Conservation (phyloP, 2,329 filamentous ascomycete species). For the Aspergillus luchuensis region DNA sequence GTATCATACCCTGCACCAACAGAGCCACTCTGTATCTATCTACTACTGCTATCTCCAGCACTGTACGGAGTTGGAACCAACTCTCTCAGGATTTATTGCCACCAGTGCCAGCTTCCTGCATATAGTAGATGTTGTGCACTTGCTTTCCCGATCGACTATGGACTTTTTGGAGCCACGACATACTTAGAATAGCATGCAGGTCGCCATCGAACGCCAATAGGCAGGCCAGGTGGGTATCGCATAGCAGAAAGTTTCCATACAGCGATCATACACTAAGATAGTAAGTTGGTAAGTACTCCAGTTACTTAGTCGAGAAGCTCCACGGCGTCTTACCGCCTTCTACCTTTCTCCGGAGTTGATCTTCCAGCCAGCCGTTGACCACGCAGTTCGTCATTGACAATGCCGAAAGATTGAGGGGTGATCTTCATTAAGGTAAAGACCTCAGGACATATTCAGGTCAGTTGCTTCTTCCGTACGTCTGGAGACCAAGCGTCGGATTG, state of each 20-base stretch:
- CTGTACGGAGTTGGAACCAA: too few species aligned
- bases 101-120: neutral
- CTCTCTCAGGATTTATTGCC: neutral
- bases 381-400: neutral
- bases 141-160: neutral
- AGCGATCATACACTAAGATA: neutral
- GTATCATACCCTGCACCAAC: conserved; percentile 1
- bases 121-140: neutral
- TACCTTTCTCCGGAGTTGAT: conserved; percentile 3
- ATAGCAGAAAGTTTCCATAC: neutral
- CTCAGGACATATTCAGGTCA: neutral
- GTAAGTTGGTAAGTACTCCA: too few species aligned
- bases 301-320: neutral
- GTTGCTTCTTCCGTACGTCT: neutral
- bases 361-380: neutral
- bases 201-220: neutral
- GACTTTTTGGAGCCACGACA: neutral
- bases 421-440: neutral
- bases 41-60: neutral
- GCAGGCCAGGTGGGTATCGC: neutral
- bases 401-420: neutral
- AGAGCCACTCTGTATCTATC: neutral
- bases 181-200: neutral
- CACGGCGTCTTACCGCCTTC: neutral
- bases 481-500: neutral